Conservation (phyloP, 108 stramenopile species). For the Cylindrotheca fusiformis region DNA sequence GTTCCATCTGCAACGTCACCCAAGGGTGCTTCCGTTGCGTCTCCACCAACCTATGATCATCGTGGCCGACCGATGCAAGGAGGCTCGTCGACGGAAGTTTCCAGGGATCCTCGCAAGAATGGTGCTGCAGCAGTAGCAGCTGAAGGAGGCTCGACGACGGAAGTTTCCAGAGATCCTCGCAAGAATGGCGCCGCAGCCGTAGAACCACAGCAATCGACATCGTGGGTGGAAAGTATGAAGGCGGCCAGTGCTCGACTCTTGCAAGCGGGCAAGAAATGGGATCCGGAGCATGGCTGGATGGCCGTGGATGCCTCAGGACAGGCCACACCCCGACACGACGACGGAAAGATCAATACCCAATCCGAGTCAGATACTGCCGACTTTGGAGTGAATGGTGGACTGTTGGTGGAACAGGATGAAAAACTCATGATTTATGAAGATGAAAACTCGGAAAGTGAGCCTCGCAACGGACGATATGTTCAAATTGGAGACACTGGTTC, state of each 20-base stretch:
- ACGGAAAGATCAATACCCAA: constrained; percentile 7
- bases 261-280: constrained; percentile 46
- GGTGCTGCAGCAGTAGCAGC: not conserved
- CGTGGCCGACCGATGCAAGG: too few species aligned
- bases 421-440: constrained; percentile 5
- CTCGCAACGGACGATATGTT: constrained; percentile 24
- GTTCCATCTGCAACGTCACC: not conserved
- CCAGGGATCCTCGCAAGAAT: too few species aligned
- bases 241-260: constrained; percentile 46
- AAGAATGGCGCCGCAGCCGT: constrained; percentile 10
- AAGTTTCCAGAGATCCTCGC: too few species aligned
- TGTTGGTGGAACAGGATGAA: constrained; percentile 7
- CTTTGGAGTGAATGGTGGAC: constrained; percentile 18
- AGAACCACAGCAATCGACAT: constrained; percentile 17
- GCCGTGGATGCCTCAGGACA: constrained; percentile 24
- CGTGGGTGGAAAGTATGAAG: constrained; percentile 78
- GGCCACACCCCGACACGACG: not conserved
- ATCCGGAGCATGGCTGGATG: constrained; percentile 67
- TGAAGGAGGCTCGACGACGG: too few species aligned
- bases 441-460: not conserved
- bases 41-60: not conserved
- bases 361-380: constrained; percentile 25
- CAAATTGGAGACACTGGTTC: constrained; percentile 51
- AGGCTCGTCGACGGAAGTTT: too few species aligned
- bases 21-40: not conserved